phyloP scores from a whole-genome alignment of 139 green algal genomes.

The Chlamydomonas incerta region DNA sequence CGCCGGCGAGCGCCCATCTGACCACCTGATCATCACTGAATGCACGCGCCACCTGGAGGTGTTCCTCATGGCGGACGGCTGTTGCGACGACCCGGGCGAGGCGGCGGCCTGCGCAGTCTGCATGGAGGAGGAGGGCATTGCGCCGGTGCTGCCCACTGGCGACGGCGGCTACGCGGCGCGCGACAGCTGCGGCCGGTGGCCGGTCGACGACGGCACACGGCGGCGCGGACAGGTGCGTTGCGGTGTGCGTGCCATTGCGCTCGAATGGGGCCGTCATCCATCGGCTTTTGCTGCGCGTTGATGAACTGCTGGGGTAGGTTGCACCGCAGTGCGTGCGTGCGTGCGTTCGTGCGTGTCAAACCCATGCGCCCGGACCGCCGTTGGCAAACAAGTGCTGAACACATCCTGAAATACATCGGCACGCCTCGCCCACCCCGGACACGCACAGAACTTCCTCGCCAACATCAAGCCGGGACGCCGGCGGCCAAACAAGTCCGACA shows the following conservation, averaged over 20 bases:
- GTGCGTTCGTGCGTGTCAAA: not conserved
- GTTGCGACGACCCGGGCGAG: conserved; percentile 2
- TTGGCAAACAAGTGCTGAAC: too few relatives aligned
- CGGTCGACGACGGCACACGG: conserved; percentile 6
- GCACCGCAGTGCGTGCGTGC: too few relatives aligned
- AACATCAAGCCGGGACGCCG: not conserved
- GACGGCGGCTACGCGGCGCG: not conserved
- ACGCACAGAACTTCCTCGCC: conserved; percentile 1
- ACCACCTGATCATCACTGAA: not conserved
- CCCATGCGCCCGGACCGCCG: too few relatives aligned
- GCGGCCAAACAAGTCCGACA: too few relatives aligned
- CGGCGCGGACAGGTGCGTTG: conserved; percentile 1
- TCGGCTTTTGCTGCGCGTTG: not conserved
- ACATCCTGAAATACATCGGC: too few relatives aligned
- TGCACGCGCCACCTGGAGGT: conserved; percentile 4
- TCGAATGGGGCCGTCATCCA: not conserved
- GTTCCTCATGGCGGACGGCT: conserved; percentile 32
- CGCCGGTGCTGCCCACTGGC: conserved; percentile 15
- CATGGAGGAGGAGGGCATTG: conserved; percentile 1
- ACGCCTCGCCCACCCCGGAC: not conserved
- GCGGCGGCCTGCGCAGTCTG: conserved; percentile 4
- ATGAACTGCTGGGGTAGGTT: not conserved
- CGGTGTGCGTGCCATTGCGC: not conserved
- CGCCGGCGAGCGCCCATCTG: too few relatives aligned
- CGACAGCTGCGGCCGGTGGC: conserved; percentile 31